These are phyloP conservation scores for Aureobasidium melanogenum DNA, from an alignment of 2,329 filamentous ascomycete genomes.

Conservation along the genomic window DNA sequence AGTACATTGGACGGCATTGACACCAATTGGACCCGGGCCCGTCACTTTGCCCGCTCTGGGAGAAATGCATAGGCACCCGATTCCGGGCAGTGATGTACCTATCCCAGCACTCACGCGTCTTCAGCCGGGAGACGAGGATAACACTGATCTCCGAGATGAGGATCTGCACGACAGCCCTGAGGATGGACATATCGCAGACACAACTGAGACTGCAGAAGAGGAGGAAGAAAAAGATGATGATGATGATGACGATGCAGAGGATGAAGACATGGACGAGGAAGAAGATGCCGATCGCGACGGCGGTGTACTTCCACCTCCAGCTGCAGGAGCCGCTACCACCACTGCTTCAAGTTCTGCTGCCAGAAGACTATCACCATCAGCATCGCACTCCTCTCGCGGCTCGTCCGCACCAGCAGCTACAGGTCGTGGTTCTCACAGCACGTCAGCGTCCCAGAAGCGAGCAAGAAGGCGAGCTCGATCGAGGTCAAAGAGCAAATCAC, in stretches of 20 bases:
- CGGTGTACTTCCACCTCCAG: background rate
- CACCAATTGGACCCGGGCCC: background rate
- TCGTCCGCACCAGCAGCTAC: too few species aligned
- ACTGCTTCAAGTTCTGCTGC: background rate
- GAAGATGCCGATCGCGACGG: background rate
- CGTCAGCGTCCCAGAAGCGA: background rate
- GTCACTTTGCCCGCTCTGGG: background rate
- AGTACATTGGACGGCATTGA: background rate
- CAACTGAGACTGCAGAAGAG: background rate
- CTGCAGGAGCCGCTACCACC: background rate
- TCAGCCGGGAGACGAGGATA: background rate
- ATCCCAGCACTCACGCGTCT: background rate
- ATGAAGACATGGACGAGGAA: background rate
- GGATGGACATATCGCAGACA: conserved; percentile 2
- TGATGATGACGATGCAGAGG: background rate
- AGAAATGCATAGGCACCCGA: background rate
- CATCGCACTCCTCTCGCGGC: background rate
- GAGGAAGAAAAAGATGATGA: background rate
- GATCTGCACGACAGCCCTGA: background rate
- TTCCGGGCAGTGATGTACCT: background rate
- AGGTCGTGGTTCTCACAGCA: background rate
- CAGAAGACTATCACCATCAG: background rate
- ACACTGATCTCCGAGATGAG: background rate
- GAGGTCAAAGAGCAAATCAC: background rate
- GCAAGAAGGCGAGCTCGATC: background rate